Evolutionary conservation across 495 filamentous ascomycete genomes (phyloP).

Genomic region (Xanthoparmelia taractica): DNA sequence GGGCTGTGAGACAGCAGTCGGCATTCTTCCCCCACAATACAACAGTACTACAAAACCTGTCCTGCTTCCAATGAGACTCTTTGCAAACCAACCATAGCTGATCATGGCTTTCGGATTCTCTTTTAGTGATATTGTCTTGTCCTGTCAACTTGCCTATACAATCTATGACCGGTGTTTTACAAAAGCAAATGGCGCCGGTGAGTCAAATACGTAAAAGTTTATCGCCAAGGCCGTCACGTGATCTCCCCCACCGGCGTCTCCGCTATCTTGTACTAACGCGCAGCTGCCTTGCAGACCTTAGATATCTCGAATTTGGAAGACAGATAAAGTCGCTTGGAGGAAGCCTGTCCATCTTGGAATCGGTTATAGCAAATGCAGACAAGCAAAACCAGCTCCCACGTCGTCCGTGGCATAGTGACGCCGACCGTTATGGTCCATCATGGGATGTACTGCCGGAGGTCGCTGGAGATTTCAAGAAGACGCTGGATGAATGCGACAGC

Average conservation of each 20-base stretch:
- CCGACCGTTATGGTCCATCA: slow-evolving; percentile 14
- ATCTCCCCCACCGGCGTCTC: too few species aligned
- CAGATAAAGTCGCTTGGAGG: slow-evolving; percentile 19
- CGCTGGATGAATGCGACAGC: slow-evolving; percentile 20
- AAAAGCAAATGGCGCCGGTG: slow-evolving; percentile 12
- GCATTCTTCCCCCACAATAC: too few species aligned
- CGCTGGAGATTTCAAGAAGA: slow-evolving; percentile 22
- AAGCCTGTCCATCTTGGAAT: slow-evolving; percentile 12
- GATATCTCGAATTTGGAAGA: slow-evolving; percentile 20
- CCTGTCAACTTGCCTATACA: background rate
- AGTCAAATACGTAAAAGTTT: slow-evolving; percentile 3
- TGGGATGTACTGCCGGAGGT: slow-evolving; percentile 17
- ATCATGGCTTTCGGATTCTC: slow-evolving; percentile 1
- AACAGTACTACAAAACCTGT: too few species aligned
- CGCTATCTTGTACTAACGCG: too few species aligned
- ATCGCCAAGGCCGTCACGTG: too few species aligned
- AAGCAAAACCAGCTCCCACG: slow-evolving; percentile 15
- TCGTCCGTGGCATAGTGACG: too few species aligned
- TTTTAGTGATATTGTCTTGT: background rate
- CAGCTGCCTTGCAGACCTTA: slow-evolving; percentile 15
- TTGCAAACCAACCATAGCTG: too few species aligned
- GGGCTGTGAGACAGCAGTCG: too few species aligned
- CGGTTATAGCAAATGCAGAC: slow-evolving; percentile 17
- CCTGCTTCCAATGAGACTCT: too few species aligned
- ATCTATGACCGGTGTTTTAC: slow-evolving; percentile 23